Evolutionary conservation across 345 rosid species (phyloP).

Genomic region (Salix arbutifolia): DNA sequence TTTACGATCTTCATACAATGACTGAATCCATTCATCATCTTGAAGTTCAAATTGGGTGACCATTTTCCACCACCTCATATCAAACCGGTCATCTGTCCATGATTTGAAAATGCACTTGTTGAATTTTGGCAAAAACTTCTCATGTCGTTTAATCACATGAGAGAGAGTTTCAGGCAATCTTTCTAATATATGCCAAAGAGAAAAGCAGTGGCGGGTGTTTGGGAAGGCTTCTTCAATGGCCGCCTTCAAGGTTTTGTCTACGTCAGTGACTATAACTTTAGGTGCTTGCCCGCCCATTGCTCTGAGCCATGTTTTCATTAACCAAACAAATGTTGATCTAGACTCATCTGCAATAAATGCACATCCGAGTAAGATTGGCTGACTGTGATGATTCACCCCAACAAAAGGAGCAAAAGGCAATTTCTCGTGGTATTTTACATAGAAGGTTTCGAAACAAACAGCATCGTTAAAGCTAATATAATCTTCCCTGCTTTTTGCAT

Average conservation of each 20-base stretch:
- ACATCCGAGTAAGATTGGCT: conserved; percentile 25
- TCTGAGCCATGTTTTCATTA: conserved; percentile 26
- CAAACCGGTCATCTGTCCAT: conserved; percentile 27
- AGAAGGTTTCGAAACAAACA: conserved; percentile 27
- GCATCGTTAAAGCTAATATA: conserved; percentile 23
- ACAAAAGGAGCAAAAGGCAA: conserved; percentile 25
- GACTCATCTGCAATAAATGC: conserved; percentile 24
- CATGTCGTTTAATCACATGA: conserved; percentile 21
- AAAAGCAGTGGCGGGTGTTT: conserved; percentile 22
- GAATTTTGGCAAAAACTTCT: conserved; percentile 19
- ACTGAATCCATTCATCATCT: conserved; percentile 18
- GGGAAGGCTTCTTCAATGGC: conserved; percentile 22
- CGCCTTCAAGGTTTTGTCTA: conserved; percentile 23
- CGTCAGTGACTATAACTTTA: conserved; percentile 18
- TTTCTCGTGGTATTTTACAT: conserved; percentile 24
- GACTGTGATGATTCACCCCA: conserved; percentile 29
- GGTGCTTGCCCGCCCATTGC: conserved; percentile 32
- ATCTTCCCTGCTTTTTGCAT: conserved; percentile 22
- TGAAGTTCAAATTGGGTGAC: conserved; percentile 22
- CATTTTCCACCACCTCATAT: conserved; percentile 30
- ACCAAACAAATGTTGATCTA: conserved; percentile 16
- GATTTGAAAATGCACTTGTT: conserved; percentile 25
- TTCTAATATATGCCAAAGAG: conserved; percentile 24
- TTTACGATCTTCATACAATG: conserved; percentile 24
- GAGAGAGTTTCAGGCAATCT: conserved; percentile 21